Conservation (phyloP, 768 basidiomycete genomes). For the Royoungia palumana region DNA sequence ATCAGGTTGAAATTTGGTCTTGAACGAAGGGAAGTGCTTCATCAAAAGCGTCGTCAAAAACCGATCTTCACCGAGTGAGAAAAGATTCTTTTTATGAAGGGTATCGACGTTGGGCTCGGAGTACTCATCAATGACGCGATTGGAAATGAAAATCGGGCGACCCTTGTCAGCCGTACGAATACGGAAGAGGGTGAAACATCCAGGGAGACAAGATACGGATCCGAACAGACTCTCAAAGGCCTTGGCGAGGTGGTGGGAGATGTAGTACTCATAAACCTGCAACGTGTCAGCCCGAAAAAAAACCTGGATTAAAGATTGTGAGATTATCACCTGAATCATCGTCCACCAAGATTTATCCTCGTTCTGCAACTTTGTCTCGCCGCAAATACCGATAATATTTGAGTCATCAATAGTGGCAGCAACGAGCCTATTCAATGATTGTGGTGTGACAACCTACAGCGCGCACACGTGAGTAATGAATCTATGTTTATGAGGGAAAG, state of each 20-base stretch:
- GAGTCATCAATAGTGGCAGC: slow-evolving; percentile 58
- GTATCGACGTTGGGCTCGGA: slow-evolving; percentile 65
- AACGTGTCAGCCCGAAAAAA: slow-evolving; percentile 2
- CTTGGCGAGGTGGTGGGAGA: slow-evolving; percentile 65
- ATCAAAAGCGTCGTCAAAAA: slow-evolving; percentile 65
- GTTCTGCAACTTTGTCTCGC: slow-evolving; percentile 66
- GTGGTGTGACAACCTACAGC: slow-evolving; percentile 54
- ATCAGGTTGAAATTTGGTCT: slow-evolving; percentile 66
- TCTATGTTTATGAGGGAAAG: background rate
- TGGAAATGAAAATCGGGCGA: slow-evolving; percentile 68
- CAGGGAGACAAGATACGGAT: slow-evolving; percentile 70
- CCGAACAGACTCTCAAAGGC: slow-evolving; percentile 68
- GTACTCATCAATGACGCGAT: slow-evolving; percentile 68
- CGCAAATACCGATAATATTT: slow-evolving; percentile 64
- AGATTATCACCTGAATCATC: slow-evolving; percentile 58
- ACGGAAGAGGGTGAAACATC: slow-evolving; percentile 70
- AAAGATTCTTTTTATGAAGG: slow-evolving; percentile 67
- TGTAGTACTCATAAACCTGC: slow-evolving; percentile 67
- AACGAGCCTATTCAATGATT: slow-evolving; percentile 66
- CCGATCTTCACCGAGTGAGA: slow-evolving; percentile 70
- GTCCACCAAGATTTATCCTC: slow-evolving; percentile 73
- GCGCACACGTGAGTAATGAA: slow-evolving; percentile 12
- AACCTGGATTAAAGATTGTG: background rate
- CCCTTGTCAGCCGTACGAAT: slow-evolving; percentile 72
- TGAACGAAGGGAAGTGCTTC: slow-evolving; percentile 68